Evolutionary conservation across 2,329 filamentous ascomycete species (phyloP), one percentile per base, ranked within the genome.

Genomic region (Exophiala mesophila): DNA sequence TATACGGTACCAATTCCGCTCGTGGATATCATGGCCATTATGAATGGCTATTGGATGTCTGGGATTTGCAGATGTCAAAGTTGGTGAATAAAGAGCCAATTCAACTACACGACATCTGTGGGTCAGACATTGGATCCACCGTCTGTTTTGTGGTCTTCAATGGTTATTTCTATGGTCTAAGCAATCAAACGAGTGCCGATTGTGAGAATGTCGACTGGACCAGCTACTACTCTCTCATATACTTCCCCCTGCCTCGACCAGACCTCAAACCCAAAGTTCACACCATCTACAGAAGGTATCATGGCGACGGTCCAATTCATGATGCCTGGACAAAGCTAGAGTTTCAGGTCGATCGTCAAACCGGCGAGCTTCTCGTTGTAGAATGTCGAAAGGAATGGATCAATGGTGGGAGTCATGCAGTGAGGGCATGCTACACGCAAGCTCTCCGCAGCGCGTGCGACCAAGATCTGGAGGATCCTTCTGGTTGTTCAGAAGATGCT

Each of bases 131-230:
- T 21, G 81, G 80, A 4, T 75, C 74, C 8, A 80, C 77, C 0
- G 68, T 85, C n/a, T 83, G 77, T 47, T 88, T 89, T 56, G 82
- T 85, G 47, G 75, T 88, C 13, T 70, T 84, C 47, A 69, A 78
- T 26, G 72, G 69, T 7, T 69, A 78, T 52, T 78, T 89, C 29
- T 88, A 88, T 53, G 81, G 75, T 0, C 63, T 88, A 4, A 84
- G 83, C 0, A 88, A 79, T 49, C 74, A 80, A 50, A 74, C 74
- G 2, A 72, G 73, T 3, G 76, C 78, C 39, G 76, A 82, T 44
- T 69, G 76, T 0, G 76, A 83, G 44, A 77, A 83, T 44, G 68
- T 77, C 3, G 76, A 83, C 44, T 83, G 77, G 73, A 78, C 77
- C 1, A 85, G 80, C 0, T 83, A 77, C 57, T 89, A 88, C 56